phyloP scores from a whole-genome alignment of 345 rosid genomes.

The Eucalyptus regnans region DNA sequence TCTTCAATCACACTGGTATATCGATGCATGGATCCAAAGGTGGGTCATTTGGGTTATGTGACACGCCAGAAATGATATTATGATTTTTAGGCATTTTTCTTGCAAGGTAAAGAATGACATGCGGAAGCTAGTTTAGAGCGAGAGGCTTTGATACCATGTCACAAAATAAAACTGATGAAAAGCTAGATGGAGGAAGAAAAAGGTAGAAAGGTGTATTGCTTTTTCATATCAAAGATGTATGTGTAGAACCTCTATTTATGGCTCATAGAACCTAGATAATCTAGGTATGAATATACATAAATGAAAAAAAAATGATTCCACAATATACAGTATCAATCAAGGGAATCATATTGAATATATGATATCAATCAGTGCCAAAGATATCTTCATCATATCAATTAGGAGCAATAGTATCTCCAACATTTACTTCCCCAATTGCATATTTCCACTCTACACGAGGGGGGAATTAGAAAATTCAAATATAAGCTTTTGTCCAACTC shows the following conservation, averaged over 20 bases:
- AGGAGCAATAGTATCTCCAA: not conserved
- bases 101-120: not conserved
- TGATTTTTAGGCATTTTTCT: too few species aligned
- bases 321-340: not conserved
- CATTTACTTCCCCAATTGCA: too few species aligned
- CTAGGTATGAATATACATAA: not conserved
- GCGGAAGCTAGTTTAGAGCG: not conserved
- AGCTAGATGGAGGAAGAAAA: not conserved
- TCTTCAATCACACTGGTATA: too few species aligned
- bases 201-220: not conserved
- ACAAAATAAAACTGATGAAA: not conserved
- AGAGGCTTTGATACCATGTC: not conserved
- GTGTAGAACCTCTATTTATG: not conserved
- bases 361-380: not conserved
- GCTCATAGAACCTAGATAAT: not conserved
- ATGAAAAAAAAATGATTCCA: too few species aligned
- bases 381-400: not conserved
- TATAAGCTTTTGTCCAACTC: not conserved
- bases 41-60: too few species aligned
- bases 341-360: not conserved
- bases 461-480: too few species aligned
- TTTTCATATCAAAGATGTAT: not conserved
- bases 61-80: too few species aligned
- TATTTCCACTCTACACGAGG: too few species aligned
- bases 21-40: too few species aligned